Conservation (phyloP, 345 rosid genomes). For the Hibiscus syriacus region DNA sequence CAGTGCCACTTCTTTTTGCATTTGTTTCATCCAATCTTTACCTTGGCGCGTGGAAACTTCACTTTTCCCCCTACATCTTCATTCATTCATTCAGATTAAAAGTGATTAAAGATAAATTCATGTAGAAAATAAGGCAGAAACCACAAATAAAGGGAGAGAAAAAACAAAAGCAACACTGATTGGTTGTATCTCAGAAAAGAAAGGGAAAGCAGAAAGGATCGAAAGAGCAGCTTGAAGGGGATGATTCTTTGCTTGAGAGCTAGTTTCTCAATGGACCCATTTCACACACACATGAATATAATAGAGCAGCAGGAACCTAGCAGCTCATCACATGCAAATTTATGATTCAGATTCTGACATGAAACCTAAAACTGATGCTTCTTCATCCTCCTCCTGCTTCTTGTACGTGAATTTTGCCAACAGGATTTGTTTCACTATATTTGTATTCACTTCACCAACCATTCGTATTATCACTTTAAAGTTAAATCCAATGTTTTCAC, state of each 20-base stretch:
- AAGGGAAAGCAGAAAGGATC: neutral
- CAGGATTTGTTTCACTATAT: neutral
- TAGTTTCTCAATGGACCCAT: neutral
- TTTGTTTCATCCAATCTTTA: too few species aligned
- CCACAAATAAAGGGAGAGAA: too few species aligned
- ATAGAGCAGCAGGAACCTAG: neutral
- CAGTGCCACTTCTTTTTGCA: too few species aligned
- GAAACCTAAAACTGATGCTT: slow-evolving; percentile 4
- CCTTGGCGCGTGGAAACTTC: too few species aligned
- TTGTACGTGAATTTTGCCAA: neutral
- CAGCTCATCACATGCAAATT: slow-evolving; percentile 5
- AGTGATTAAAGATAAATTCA: neutral
- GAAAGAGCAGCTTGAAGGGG: neutral
- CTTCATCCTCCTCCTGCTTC: neutral
- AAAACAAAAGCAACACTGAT: too few species aligned
- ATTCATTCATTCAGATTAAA: too few species aligned
- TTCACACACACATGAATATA: too few species aligned
- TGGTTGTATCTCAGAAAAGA: neutral
- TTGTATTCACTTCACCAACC: neutral
- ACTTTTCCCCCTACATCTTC: too few species aligned
- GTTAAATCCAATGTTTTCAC: neutral
- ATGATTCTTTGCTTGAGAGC: neutral
- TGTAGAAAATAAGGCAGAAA: neutral
- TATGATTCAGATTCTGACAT: neutral
- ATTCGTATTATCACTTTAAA: too few species aligned